Conservation (phyloP, 345 rosid genomes). For the Heritiera littoralis region DNA sequence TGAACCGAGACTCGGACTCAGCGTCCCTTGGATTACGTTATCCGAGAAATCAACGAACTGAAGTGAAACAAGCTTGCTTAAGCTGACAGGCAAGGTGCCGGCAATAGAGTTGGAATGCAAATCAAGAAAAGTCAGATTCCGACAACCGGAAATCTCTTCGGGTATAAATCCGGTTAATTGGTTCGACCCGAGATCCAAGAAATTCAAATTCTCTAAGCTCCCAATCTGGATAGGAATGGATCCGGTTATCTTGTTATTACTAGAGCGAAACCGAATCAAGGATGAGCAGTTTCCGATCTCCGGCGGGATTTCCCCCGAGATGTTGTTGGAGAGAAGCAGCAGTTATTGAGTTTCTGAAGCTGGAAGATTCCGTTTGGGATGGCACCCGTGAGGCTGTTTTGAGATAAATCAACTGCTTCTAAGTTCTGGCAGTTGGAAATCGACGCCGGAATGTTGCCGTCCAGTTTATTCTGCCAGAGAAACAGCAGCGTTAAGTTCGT, state of each 20-base stretch:
- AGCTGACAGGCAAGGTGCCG: slow-evolving; percentile 57
- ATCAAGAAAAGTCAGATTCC: slow-evolving; percentile 71
- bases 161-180: slow-evolving; percentile 63
- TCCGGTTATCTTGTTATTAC: slow-evolving; percentile 55
- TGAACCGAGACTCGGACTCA: slow-evolving; percentile 60
- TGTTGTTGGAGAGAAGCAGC: slow-evolving; percentile 70
- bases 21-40: slow-evolving; percentile 53
- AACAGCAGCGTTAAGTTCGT: slow-evolving; percentile 64
- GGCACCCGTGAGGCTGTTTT: slow-evolving; percentile 68
- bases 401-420: slow-evolving; percentile 81
- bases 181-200: slow-evolving; percentile 73
- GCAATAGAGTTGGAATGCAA: slow-evolving; percentile 71
- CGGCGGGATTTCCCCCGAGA: slow-evolving; percentile 61
- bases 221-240: slow-evolving; percentile 60
- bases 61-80: slow-evolving; percentile 48
- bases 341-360: slow-evolving; percentile 71
- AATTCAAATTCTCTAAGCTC: slow-evolving; percentile 56
- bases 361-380: slow-evolving; percentile 68
- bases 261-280: slow-evolving; percentile 71
- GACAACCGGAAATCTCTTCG: slow-evolving; percentile 58
- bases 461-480: slow-evolving; percentile 82
- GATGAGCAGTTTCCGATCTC: slow-evolving; percentile 71
- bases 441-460: slow-evolving; percentile 67
- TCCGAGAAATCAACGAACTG: slow-evolving; percentile 69
- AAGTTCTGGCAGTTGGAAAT: slow-evolving; percentile 64